Evolutionary conservation across 352 stramenopile genomes (phyloP), one percentile per base, ranked within the genome.

Genomic region (Globisporangium canariense): DNA sequence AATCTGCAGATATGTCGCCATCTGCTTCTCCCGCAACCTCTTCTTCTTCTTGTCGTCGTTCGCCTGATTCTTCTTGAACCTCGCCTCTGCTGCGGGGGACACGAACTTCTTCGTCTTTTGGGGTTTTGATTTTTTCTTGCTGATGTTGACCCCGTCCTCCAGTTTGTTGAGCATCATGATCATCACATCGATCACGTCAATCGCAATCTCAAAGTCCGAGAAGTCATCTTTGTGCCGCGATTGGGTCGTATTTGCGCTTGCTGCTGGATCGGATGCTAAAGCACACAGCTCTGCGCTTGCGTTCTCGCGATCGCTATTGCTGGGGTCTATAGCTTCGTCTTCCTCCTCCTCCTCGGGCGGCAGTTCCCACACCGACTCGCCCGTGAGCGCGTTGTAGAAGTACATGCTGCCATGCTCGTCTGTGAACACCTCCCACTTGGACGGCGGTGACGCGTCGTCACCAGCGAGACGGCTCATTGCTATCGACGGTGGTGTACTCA

Each of bases 351-450:
- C 68, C 41, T 88, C 78, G 1, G 66, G 56, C 0, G 86, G 86
- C 36, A 89, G 62, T 67, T 88, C 78, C 86, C 86, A 94, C 50
- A 81, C 66, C 1, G 86, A 86, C 62, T 91, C 80, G 13, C 80
- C 83, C 2, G 83, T 87, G 53, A 77, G 3, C 9, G 59, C 76
- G 71, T 90, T 91, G 68, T 81, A 90, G 55, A 91, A 92, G 78
- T 91, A 94, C 51, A 89, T 63, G 64, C 84, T 89, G 38, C 80
- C 82, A 62, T 77, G 59, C n/a, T 88, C 77, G 43, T 91, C 83
- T 14, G 77, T 64, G 51, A 83, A 78, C 36, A 89, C 73, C 49
- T 89, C 68, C 86, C 86, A 94, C 56, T 81, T 58, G 34, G 47
- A 34, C 38, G 20, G n/a, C 4, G 30, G 22, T 20, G 40, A 34